Percentiles rank a stretch among this genome's conserved stretches.
Evolutionary conservation across 192 early-diverging fungal genomes (phyloP).

Genomic region (Chytriomyces sp.): DNA sequence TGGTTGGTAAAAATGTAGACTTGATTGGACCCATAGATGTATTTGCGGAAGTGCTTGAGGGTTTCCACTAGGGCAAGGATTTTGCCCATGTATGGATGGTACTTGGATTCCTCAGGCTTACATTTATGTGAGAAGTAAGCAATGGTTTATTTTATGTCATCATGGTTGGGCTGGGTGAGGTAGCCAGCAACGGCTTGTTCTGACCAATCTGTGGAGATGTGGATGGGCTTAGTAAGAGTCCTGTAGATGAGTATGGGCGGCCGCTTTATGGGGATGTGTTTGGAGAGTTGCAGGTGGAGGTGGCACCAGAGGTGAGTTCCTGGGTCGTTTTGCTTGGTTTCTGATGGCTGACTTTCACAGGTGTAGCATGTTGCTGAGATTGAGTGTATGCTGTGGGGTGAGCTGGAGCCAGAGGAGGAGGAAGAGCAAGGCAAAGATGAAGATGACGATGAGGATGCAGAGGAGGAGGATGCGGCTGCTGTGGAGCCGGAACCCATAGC

Average conservation of each 20-base stretch:
- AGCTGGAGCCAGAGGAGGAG: constrained; percentile 78
- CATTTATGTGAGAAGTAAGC: no score
- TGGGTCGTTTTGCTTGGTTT: background rate
- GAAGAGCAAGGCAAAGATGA: constrained; percentile 74
- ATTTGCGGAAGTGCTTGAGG: no score
- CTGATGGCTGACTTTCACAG: background rate
- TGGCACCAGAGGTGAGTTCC: background rate
- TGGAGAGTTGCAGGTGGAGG: constrained; percentile 54
- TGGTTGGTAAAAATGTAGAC: no score
- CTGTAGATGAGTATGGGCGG: constrained; percentile 72
- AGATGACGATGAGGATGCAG: constrained; percentile 62
- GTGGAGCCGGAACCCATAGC: constrained; percentile 35
- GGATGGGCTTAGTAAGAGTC: constrained; percentile 74
- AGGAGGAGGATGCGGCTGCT: constrained; percentile 53
- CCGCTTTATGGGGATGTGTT: constrained; percentile 98
- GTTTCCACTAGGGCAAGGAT: no score
- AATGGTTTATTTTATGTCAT: no score
- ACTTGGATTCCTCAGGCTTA: no score
- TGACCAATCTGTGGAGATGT: no score
- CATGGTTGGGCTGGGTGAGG: no score
- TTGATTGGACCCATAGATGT: no score
- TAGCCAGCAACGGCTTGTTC: no score
- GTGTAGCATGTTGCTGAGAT: constrained; percentile 65
- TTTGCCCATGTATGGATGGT: no score
- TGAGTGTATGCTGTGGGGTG: constrained; percentile 84